phyloP scores from a whole-genome alignment of 2,329 filamentous ascomycete genomes.

The Hypocrella siamensis region DNA sequence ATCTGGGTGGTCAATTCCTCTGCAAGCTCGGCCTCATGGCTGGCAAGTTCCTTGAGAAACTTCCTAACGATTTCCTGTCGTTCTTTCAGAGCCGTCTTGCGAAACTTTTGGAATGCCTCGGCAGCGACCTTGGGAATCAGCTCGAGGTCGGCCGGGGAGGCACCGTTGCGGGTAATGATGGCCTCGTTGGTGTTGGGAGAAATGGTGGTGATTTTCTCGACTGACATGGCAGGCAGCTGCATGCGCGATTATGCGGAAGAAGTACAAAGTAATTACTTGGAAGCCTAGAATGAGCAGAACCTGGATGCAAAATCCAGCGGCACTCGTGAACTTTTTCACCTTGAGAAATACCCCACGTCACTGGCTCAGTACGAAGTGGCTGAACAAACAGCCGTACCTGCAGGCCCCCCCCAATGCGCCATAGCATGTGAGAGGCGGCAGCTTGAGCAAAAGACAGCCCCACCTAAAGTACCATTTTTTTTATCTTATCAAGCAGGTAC shows the following conservation, averaged over 20 bases:
- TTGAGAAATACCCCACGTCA: no score
- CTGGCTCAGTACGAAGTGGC: no score
- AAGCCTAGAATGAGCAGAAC: no score
- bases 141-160: conserved; percentile 54
- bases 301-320: no score
- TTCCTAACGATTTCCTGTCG: conserved; percentile 70
- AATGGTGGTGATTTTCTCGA: conserved; percentile 59
- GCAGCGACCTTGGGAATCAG: conserved; percentile 56
- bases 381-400: no score
- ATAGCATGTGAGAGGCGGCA: no score
- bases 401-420: no score
- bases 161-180: conserved; percentile 63
- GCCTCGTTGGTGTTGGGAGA: conserved; percentile 80
- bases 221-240: conserved; percentile 33
- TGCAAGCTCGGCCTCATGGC: conserved; percentile 65
- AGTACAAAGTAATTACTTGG: neutral
- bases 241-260: neutral
- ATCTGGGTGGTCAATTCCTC: conserved; percentile 85
- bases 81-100: conserved; percentile 56
- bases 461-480: no score
- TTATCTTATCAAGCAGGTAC: no score
- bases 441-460: no score
- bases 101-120: conserved; percentile 62
- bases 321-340: no score
- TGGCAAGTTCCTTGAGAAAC: conserved; percentile 54